Evolutionary conservation across 2,329 filamentous ascomycete species (phyloP).

Genomic region (Aspergillus proliferans): DNA sequence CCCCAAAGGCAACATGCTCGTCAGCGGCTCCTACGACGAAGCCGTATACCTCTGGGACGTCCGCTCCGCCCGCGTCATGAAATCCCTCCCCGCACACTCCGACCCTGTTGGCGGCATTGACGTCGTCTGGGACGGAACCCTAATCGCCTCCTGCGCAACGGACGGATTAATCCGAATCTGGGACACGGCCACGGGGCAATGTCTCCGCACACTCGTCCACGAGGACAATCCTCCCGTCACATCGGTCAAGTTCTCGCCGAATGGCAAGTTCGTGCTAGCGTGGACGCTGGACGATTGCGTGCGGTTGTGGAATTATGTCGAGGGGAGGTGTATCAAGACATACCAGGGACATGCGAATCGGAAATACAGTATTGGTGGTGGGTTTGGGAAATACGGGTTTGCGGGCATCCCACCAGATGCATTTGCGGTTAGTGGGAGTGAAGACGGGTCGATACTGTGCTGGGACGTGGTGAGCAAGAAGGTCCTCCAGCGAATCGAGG

Average conservation of each 20-base stretch:
- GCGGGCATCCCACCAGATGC: conserved; percentile 34
- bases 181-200: conserved; percentile 94
- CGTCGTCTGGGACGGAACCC: conserved; percentile 83
- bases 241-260: conserved; percentile 85
- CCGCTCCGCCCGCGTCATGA: conserved; percentile 77
- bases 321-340: conserved; percentile 88
- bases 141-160: conserved; percentile 85
- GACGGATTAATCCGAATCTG: conserved; percentile 91
- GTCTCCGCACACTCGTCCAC: conserved; percentile 87
- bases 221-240: conserved; percentile 91
- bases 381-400: conserved; percentile 64
- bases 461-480: conserved; percentile 90
- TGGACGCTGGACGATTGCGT: conserved; percentile 87
- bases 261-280: conserved; percentile 86
- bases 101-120: conserved; percentile 93
- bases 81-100: conserved; percentile 84
- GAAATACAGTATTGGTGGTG: conserved; percentile 76
- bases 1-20: conserved; percentile 96
- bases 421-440: conserved; percentile 77
- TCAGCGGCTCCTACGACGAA: conserved; percentile 93
- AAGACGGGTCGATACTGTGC: conserved; percentile 75
- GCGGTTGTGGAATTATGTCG: conserved; percentile 90
- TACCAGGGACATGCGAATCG: conserved; percentile 88
- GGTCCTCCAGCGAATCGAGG: conserved; percentile 61
- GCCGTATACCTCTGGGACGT: conserved; percentile 97